phyloP scores from a whole-genome alignment of 257 asterid genomes.

The Capsicum chinense region DNA sequence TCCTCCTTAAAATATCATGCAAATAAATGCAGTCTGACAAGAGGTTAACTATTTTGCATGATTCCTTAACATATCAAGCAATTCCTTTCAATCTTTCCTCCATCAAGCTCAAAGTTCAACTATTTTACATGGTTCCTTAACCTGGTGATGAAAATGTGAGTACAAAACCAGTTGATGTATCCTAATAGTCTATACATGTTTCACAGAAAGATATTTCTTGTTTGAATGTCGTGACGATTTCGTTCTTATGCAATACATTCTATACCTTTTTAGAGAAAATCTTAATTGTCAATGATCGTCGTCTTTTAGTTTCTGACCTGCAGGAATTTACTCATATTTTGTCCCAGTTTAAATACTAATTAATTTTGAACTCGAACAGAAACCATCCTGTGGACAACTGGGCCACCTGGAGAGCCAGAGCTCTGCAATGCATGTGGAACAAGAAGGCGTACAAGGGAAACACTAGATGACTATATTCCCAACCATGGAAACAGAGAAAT shows the following conservation, averaged over 20 bases:
- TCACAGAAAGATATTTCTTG: neutral
- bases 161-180: neutral
- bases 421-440: conserved; percentile 48
- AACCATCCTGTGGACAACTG: conserved; percentile 39
- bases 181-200: conserved; percentile 13
- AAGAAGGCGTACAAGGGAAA: conserved; percentile 38
- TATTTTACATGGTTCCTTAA: conserved; percentile 14
- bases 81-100: neutral
- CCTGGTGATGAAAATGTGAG: neutral
- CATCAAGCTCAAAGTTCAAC: neutral
- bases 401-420: conserved; percentile 43
- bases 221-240: neutral
- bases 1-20: neutral
- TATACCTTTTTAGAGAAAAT: neutral
- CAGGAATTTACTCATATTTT: conserved; percentile 1
- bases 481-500: conserved; percentile 20
- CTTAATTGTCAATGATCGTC: neutral
- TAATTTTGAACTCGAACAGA: conserved; percentile 23
- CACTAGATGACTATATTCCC: conserved; percentile 9
- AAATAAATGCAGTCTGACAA: conserved; percentile 10
- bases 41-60: neutral
- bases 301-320: neutral
- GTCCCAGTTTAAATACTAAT: neutral
- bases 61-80: neutral
- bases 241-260: neutral